Evolutionary conservation across 495 filamentous ascomycete genomes (phyloP), one percentile per base, ranked within the genome.

Genomic region (Penicillium simplicissimum): DNA sequence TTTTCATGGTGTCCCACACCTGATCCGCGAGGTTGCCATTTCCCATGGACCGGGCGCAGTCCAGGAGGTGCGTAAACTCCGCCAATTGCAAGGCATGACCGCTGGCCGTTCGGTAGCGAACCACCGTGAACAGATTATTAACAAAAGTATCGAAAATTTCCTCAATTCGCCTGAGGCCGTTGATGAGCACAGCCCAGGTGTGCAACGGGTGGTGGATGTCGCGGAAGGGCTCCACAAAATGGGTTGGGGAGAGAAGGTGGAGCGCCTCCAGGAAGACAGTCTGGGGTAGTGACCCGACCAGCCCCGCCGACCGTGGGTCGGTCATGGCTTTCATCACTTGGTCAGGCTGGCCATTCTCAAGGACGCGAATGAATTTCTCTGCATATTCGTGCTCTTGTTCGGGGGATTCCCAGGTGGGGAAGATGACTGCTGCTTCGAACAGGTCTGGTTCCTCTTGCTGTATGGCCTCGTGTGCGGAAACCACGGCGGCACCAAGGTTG

Each of bases 1-100:
- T 25, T 8, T 62, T 6, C 77, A 89, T 82, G 6, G 73, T 65
- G 15, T 71, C 61, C 87, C 87, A 90, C 9, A 87, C 60, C 2
- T 66, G 58, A n/a, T 79, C 67, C 4, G 84, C 84, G 45, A 80
- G 66, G 1, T 61, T 38, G 0, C 52, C 66, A 68, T 86, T 72
- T 8, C 80, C 81, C 31, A 81, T 76, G 5, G 80, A 77, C 10
- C 76, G 68, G 14, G 84, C 82, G 67, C 81, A 83, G 52, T 80
- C 76, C 23, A 90, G 75, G 14, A 89, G 73, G 55, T 85, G 80
- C 1, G 73, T 81, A 65, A 84, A 87, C 58, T 88, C 86, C 0
- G 68, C 69, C 23, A 82, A 67, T 17, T 69, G 69, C 13, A 84
- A 59, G 10, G 35, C 21, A 28, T 68, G 42, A 0, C 73, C 76